These are phyloP conservation scores for Rhodocollybia butyracea DNA, from an alignment of 768 basidiomycete species.

Conservation along the genomic window DNA sequence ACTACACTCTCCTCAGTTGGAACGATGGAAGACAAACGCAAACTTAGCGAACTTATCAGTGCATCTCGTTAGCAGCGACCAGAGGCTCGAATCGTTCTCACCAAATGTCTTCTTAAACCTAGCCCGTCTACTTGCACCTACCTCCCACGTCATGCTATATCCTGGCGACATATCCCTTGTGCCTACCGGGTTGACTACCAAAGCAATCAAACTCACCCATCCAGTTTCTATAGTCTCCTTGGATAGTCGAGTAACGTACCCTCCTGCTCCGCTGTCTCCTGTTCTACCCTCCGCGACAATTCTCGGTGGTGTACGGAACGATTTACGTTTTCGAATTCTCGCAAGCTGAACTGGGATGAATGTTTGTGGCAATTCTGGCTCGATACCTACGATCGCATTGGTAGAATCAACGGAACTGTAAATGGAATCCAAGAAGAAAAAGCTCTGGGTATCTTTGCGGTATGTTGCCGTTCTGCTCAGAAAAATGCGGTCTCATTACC, in stretches of 20 bases:
- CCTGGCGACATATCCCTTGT: constrained; percentile 39
- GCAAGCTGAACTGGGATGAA: constrained; percentile 55
- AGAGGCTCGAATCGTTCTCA: constrained; percentile 9
- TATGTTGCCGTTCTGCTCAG: constrained; percentile 22
- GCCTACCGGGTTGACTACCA: constrained; percentile 15
- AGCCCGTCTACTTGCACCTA: constrained; percentile 55
- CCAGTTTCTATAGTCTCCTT: not conserved
- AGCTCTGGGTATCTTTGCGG: not conserved
- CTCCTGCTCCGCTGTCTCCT: constrained; percentile 41
- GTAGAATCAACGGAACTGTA: constrained; percentile 21
- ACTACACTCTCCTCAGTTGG: not conserved
- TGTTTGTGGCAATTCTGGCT: constrained; percentile 67
- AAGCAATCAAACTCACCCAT: constrained; percentile 9
- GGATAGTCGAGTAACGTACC: constrained; percentile 21
- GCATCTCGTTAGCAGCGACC: constrained; percentile 8
- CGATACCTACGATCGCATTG: constrained; percentile 43
- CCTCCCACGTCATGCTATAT: constrained; percentile 46
- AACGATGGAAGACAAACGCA: not conserved
- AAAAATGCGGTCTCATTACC: no score
- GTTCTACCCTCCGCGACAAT: constrained; percentile 41
- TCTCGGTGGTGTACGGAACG: constrained; percentile 63
- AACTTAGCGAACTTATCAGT: not conserved
- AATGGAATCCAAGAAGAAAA: not conserved
- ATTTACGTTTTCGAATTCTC: constrained; percentile 41
- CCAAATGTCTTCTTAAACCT: constrained; percentile 60